Percentiles rank a stretch among this genome's conserved stretches.
These are phyloP conservation scores for Cercospora berteroae DNA, from an alignment of 2,329 filamentous ascomycete genomes.

Conservation along the genomic window DNA sequence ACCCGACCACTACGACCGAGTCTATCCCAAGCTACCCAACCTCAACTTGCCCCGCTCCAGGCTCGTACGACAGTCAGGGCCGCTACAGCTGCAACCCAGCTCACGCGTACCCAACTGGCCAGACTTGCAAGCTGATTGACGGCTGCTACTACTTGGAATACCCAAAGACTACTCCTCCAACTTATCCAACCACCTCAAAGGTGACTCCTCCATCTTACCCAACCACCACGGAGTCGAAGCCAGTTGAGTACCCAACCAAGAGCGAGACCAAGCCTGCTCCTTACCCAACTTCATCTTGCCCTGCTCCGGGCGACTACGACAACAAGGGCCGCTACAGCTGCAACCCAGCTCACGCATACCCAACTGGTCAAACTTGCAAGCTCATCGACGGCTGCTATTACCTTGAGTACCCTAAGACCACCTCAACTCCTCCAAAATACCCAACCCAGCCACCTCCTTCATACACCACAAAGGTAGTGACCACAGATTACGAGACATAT, in stretches of 20 bases:
- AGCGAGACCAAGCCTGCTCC: background rate
- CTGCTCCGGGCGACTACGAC: constrained; percentile 8
- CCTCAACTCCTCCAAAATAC: background rate
- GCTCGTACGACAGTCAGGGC: constrained; percentile 2
- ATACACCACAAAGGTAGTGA: constrained; percentile 56
- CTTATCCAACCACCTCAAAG: too few species aligned
- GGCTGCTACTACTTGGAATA: constrained; percentile 21
- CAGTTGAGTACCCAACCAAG: background rate
- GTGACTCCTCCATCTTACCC: too few species aligned
- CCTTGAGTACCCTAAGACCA: constrained; percentile 17
- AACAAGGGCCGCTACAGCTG: constrained; percentile 16
- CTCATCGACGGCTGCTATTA: constrained; percentile 19
- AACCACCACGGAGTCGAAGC: too few species aligned
- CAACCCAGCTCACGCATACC: constrained; percentile 26
- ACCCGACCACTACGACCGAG: background rate
- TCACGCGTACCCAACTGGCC: constrained; percentile 24
- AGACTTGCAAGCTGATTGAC: constrained; percentile 19
- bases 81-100: constrained; percentile 25
- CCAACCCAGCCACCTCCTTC: constrained; percentile 40
- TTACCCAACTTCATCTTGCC: constrained; percentile 36
- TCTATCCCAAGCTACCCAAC: background rate
- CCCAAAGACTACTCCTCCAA: background rate
- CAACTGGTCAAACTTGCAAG: constrained; percentile 24
- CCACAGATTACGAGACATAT: constrained; percentile 66
- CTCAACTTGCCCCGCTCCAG: constrained; percentile 11